These are phyloP conservation scores for Grammothele lineata DNA, from an alignment of 768 basidiomycete species.

Conservation along the genomic window DNA sequence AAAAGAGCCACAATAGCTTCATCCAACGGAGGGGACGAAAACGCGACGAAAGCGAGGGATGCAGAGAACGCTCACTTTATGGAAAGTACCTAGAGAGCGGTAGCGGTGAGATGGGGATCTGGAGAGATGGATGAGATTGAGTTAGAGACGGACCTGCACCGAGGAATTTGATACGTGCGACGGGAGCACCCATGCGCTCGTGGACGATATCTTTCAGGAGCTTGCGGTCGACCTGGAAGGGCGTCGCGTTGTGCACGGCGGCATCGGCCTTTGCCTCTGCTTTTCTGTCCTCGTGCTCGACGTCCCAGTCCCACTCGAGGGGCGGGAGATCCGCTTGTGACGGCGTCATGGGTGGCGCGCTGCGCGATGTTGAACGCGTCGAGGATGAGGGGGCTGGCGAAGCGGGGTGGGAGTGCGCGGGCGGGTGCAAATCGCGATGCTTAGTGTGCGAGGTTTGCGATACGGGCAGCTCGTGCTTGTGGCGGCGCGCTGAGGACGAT, in stretches of 20 bases:
- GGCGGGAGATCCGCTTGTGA: conserved; percentile 1
- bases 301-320: conserved; percentile 66
- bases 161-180: conserved; percentile 68
- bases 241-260: conserved; percentile 53
- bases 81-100: conserved; percentile 63
- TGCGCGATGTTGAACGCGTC: not conserved
- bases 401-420: not conserved
- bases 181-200: conserved; percentile 62
- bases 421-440: conserved; percentile 1
- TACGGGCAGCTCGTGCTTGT: too few species aligned
- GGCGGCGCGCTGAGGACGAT: not conserved
- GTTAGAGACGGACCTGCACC: conserved; percentile 57
- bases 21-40: too few species aligned
- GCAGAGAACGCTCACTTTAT: conserved; percentile 62
- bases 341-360: not conserved
- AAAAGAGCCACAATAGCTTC: too few species aligned
- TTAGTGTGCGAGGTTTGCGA: conserved; percentile 2
- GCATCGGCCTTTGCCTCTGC: conserved; percentile 62
- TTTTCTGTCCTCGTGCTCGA: conserved; percentile 67
- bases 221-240: conserved; percentile 73
- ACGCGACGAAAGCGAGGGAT: too few species aligned
- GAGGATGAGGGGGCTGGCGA: not conserved
- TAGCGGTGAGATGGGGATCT: conserved; percentile 1
- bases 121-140: conserved; percentile 1
- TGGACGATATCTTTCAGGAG: conserved; percentile 74